phyloP scores from a whole-genome alignment of 768 basidiomycete species.

The Leccinum variicolor region DNA sequence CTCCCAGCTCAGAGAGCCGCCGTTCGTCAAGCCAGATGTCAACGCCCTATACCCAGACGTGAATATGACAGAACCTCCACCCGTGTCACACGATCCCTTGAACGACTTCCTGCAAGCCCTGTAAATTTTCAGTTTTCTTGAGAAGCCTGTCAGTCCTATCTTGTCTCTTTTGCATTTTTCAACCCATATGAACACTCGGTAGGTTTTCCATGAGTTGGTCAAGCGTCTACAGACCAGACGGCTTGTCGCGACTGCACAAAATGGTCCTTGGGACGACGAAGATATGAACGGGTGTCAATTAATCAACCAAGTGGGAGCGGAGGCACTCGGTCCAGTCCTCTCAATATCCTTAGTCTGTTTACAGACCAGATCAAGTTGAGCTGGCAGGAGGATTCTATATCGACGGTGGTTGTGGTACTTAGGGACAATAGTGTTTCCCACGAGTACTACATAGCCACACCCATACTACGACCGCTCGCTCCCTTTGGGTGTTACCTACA shows the following conservation, averaged over 20 bases:
- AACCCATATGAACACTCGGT: not conserved
- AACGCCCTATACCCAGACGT: constrained; percentile 92
- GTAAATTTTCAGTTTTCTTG: constrained; percentile 92
- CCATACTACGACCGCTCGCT: too few species aligned
- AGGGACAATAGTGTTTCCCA: too few species aligned
- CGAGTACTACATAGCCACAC: too few species aligned
- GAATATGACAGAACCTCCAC: constrained; percentile 66
- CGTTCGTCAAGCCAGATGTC: constrained; percentile 76
- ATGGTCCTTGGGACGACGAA: constrained; percentile 73
- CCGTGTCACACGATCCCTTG: constrained; percentile 91
- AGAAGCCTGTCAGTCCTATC: constrained; percentile 75
- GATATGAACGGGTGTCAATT: constrained; percentile 95
- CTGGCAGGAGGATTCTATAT: constrained; percentile 68
- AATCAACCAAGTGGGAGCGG: constrained; percentile 92
- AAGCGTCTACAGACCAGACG: constrained; percentile 93
- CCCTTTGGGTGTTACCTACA: too few species aligned
- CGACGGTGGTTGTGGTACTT: not conserved
- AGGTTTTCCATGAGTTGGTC: constrained; percentile 97
- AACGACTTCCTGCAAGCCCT: constrained; percentile 97
- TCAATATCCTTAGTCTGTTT: constrained; percentile 95
- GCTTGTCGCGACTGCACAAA: constrained; percentile 53
- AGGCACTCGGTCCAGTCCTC: constrained; percentile 93
- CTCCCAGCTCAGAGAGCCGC: constrained; percentile 74
- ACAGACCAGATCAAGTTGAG: constrained; percentile 91
- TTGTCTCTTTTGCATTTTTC: not conserved